Evolutionary conservation across 2,329 filamentous ascomycete genomes (phyloP), one percentile per base, ranked within the genome.

Genomic region (Colletotrichum melonis): DNA sequence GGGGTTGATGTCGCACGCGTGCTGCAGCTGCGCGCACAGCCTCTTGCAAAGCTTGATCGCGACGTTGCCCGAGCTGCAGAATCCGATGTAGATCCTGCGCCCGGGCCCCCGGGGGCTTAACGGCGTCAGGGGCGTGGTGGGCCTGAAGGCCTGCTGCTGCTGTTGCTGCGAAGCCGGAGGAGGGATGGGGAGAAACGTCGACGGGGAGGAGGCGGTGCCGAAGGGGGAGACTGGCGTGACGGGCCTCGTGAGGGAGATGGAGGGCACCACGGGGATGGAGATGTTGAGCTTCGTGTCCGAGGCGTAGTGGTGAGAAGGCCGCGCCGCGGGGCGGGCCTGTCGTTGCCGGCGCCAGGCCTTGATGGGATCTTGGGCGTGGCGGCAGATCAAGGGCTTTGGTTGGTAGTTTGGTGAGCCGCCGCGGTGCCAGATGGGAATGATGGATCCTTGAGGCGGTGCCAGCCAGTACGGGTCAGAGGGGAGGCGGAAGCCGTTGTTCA

Each of bases 31-130:
- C 67, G 46, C 60, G 67, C 67, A 73, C 70, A 73, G 60, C 60
- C 70, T 70, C 35, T 73, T 73, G 56, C 70, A 73, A 8, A 73
- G 67, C 67, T 73, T 73, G 67, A 73, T 73, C 28, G 70, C 70
- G 46, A 73, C 67, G 28, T 73, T 73, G 55, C 70, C 70, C 32
- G 70, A 73, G 70, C 70, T 73, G 70, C 71, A 73, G 62, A 73
- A 73, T 24, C 71, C 71, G 30, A 73, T 65, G 49, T 71, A 66
- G 24, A 73, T 71, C 26, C 67, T 73, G 28, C 71, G 67, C 49
- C 71, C 67, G 62, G 60, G 62, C 56, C 56, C 60, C 14, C 60
- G 60, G 14, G 71, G 71, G 6, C 55, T 66, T 46, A 58, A n/a
- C 22, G 71, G 71, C 56, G 71, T 71, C 35, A 73, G 60, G 14